A percentile compares a stretch with the other conserved stretches of the same genome.
Evolutionary conservation across 164 flowering plant genomes (phyloP).

Genomic region (Macadamia tetraphylla): DNA sequence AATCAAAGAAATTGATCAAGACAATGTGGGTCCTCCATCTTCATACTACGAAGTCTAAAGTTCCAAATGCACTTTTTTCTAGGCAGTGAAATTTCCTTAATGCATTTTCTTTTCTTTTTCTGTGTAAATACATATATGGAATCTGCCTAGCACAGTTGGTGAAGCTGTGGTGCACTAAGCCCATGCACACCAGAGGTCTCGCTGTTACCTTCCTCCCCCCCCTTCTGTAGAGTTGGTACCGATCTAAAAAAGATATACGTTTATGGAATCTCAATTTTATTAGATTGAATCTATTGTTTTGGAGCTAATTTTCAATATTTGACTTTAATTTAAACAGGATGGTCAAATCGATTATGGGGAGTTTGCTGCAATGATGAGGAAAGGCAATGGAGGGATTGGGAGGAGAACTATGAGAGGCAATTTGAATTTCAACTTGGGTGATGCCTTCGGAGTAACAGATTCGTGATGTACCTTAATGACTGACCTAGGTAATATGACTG

Average conservation of each 20-base stretch:
- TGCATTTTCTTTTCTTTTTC: neutral
- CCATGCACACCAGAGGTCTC: too few relatives aligned
- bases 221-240: too few relatives aligned
- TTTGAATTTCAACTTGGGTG: slow-evolving; percentile 60
- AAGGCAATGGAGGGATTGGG: slow-evolving; percentile 58
- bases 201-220: too few relatives aligned
- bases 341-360: slow-evolving; percentile 79
- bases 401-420: slow-evolving; percentile 76
- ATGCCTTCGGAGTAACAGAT: slow-evolving; percentile 41
- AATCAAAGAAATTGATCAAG: slow-evolving; percentile 74
- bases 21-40: slow-evolving; percentile 49
- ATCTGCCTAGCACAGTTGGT: too few relatives aligned
- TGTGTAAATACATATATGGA: too few relatives aligned
- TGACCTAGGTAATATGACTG: slow-evolving; percentile 1
- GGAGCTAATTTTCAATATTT: slow-evolving; percentile 1
- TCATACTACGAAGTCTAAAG: neutral
- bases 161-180: too few relatives aligned
- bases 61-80: neutral
- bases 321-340: slow-evolving; percentile 38
- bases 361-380: slow-evolving; percentile 87
- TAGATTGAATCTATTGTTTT: neutral
- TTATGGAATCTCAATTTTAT: too few relatives aligned
- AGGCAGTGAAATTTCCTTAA: neutral
- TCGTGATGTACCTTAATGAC: slow-evolving; percentile 1
- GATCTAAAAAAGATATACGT: too few relatives aligned